These are phyloP conservation scores for Cladosporium sp. DNA, from an alignment of 2,329 filamentous ascomycete species.

Conservation along the genomic window DNA sequence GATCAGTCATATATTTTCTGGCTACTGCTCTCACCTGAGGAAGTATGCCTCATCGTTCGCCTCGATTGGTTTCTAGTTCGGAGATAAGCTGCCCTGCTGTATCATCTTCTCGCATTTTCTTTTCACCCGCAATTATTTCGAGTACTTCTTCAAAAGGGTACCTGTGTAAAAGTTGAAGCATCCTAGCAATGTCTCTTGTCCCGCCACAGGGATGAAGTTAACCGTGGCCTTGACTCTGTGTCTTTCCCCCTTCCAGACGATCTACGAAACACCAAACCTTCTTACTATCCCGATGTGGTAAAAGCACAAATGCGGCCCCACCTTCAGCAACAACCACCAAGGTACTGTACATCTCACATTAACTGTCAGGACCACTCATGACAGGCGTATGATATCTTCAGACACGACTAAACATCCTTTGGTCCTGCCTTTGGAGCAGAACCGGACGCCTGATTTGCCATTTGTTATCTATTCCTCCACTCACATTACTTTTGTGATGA, in stretches of 20 bases:
- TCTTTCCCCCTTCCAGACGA: neutral
- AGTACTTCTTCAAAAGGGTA: no score
- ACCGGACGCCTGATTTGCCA: conserved; percentile 4
- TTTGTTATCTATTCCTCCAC: neutral
- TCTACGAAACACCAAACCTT: neutral
- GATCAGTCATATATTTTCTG: neutral
- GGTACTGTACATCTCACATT: no score
- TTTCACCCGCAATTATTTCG: no score
- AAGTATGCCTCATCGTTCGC: neutral
- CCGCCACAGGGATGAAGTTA: neutral
- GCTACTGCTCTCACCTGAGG: neutral
- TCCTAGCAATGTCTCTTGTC: neutral
- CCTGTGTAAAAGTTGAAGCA: no score
- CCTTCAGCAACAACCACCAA: neutral
- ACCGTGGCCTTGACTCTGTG: no score
- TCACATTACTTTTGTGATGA: no score
- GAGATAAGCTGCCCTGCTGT: no score
- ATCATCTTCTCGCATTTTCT: no score
- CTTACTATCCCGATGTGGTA: conserved; percentile 8
- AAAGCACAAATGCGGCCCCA: conserved; percentile 12
- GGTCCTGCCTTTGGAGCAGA: neutral
- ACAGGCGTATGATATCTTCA: conserved; percentile 5
- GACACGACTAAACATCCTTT: neutral
- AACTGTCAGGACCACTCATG: neutral
- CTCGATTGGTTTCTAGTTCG: no score